Evolutionary conservation across 2,329 filamentous ascomycete species (phyloP), one percentile per base, ranked within the genome.

Genomic region (Hypoxylon sp.): DNA sequence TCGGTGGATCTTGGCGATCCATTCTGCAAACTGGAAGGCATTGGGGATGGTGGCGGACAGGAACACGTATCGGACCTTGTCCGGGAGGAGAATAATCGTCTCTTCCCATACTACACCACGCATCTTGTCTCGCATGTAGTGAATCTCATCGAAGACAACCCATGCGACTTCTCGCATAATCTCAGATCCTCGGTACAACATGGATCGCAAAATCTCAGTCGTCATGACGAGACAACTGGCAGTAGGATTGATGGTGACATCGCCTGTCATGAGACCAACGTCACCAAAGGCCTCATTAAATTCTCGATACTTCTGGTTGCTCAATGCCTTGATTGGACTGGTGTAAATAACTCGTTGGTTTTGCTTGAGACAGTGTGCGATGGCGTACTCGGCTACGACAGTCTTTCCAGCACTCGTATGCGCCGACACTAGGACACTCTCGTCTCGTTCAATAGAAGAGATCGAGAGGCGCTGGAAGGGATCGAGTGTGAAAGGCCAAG

Each of bases 321-420:
- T 98, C 73, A 99, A 83, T 9, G 96, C 96, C 81, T 99, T 99
- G 84, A 99, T 99, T 1, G 96, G 96, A 85, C 94, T 97, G 7
- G 96, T 99, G 81, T 99, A 99, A 78, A 99, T 99, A 74, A 99
- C 95, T 77, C 96, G 88, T 82, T 99, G 96, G 80, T 98, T 98
- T 78, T 93, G 92, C 84, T 96, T 96, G 78, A 99, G 84, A 78
- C 96, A 97, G 75, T 99, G 96, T 14, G 96, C 96, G 77, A 99
- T 96, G 18, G 96, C 96, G 77, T 99, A 99, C 79, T 99, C 96
- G 68, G 96, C 96, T 45, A 98, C 94, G 6, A 99, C 96, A 0
- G 96, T 99, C 81, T 99, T 99, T 80, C 96, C 96, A 36, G 96
- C 96, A 84, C 92, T 96, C 6, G 96, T 99, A 80, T 99, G 96